These are phyloP conservation scores for Backusella macrospora DNA, from an alignment of 192 early-diverging fungal genomes.

Conservation along the genomic window DNA sequence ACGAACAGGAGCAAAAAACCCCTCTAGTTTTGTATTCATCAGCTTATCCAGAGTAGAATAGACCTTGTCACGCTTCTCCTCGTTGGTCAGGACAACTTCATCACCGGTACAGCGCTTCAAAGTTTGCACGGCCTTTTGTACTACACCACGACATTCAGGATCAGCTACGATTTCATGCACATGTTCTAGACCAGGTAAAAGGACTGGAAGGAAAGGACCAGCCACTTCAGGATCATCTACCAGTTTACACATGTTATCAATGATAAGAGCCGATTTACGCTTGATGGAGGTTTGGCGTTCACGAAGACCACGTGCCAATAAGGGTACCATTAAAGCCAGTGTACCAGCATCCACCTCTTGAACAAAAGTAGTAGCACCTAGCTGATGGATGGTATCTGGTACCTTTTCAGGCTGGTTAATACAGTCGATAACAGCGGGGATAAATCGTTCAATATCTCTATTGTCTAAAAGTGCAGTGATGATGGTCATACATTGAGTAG, in stretches of 20 bases:
- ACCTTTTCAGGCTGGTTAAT: constrained; percentile 82
- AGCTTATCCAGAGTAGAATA: constrained; percentile 54
- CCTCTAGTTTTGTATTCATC: constrained; percentile 53
- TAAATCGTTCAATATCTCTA: constrained; percentile 76
- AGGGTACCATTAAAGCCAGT: constrained; percentile 78
- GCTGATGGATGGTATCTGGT: constrained; percentile 73
- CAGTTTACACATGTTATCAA: constrained; percentile 91
- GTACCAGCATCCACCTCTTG: constrained; percentile 74
- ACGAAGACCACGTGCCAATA: constrained; percentile 69
- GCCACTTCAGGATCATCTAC: constrained; percentile 81
- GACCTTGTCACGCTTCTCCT: constrained; percentile 43
- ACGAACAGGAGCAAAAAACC: constrained; percentile 49
- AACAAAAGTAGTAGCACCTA: constrained; percentile 83
- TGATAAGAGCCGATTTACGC: constrained; percentile 78
- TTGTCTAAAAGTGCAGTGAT: constrained; percentile 73
- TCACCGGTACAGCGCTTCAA: constrained; percentile 60
- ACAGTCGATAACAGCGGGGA: constrained; percentile 71
- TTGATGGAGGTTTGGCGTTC: constrained; percentile 73
- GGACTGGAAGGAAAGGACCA: constrained; percentile 74
- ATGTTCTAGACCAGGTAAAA: constrained; percentile 76
- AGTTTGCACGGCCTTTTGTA: constrained; percentile 66
- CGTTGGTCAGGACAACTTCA: constrained; percentile 29
- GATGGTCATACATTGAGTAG: constrained; percentile 64
- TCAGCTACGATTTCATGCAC: constrained; percentile 75
- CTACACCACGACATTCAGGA: constrained; percentile 76